Evolutionary conservation across 495 filamentous ascomycete genomes (phyloP).

Genomic region (Talaromyces borbonicus): DNA sequence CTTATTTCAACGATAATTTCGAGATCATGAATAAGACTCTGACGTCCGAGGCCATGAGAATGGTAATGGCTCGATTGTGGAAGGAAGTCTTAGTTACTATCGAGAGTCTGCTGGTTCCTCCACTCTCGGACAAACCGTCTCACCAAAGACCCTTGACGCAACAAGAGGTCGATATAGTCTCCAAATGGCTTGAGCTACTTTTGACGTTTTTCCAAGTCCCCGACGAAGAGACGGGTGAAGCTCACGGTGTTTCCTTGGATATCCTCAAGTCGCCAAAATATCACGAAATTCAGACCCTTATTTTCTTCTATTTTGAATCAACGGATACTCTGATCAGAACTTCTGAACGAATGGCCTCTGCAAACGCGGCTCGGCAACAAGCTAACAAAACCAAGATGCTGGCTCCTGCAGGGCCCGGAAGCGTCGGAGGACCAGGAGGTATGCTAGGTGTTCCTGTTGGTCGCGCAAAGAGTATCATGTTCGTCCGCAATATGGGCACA

Average conservation of each 20-base stretch:
- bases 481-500: constrained; percentile 87
- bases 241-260: constrained; percentile 77
- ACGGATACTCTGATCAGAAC: constrained; percentile 88
- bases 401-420: constrained; percentile 54
- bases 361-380: constrained; percentile 71
- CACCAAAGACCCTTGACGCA: constrained; percentile 77
- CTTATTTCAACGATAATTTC: constrained; percentile 98
- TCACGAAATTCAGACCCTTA: constrained; percentile 87
- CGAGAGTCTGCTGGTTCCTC: constrained; percentile 83
- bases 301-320: constrained; percentile 96
- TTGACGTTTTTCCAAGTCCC: constrained; percentile 91
- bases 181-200: constrained; percentile 86
- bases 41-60: constrained; percentile 85
- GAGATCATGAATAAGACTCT: constrained; percentile 96
- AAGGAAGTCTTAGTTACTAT: constrained; percentile 93
- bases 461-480: constrained; percentile 88
- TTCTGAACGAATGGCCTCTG: constrained; percentile 89
- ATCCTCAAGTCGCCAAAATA: constrained; percentile 95
- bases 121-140: constrained; percentile 90
- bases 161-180: constrained; percentile 90
- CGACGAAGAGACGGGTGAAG: constrained; percentile 78
- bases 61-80: constrained; percentile 97
- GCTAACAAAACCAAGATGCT: constrained; percentile 38
- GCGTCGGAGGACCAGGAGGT: constrained; percentile 48
- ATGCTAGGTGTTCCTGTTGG: constrained; percentile 61